Evolutionary conservation across 768 basidiomycete species (phyloP).

Genomic region (Podaxis sp.): DNA sequence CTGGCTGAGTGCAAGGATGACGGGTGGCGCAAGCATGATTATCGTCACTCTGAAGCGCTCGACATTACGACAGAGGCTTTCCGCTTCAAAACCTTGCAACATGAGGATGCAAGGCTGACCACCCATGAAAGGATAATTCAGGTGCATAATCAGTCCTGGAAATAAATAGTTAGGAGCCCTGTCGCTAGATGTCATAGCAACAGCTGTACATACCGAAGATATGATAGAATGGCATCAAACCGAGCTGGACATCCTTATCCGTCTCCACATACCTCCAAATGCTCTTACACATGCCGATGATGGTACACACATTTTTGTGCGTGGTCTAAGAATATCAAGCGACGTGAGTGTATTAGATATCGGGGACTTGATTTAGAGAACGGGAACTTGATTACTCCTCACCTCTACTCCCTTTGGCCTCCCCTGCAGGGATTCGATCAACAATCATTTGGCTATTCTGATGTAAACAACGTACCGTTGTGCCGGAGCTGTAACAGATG

Average conservation of each 20-base stretch:
- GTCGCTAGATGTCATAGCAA: background rate
- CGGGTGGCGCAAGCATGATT: slow-evolving; percentile 55
- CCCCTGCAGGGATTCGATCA: slow-evolving; percentile 23
- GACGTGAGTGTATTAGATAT: background rate
- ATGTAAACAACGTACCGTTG: slow-evolving; percentile 28
- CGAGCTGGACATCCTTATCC: slow-evolving; percentile 41
- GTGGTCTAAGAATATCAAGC: slow-evolving; percentile 29
- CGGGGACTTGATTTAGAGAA: too few relatives aligned
- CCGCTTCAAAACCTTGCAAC: slow-evolving; percentile 48
- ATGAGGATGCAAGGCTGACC: slow-evolving; percentile 41
- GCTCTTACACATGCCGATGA: slow-evolving; percentile 34
- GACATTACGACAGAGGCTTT: slow-evolving; percentile 44
- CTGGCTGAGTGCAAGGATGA: slow-evolving; percentile 53
- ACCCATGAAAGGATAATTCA: slow-evolving; percentile 37
- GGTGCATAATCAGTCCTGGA: slow-evolving; percentile 35
- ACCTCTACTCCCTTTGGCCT: slow-evolving; percentile 44
- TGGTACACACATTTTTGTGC: slow-evolving; percentile 44
- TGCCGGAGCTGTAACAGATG: slow-evolving; percentile 37
- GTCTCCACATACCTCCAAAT: slow-evolving; percentile 28
- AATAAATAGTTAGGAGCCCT: background rate
- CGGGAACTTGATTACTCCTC: background rate
- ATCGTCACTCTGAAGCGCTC: slow-evolving; percentile 46
- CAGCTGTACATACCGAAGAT: slow-evolving; percentile 18
- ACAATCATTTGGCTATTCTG: too few relatives aligned
- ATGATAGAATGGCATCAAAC: slow-evolving; percentile 39